These are phyloP conservation scores for Chlorella sorokiniana DNA, from an alignment of 139 green algal species.

Conservation along the genomic window DNA sequence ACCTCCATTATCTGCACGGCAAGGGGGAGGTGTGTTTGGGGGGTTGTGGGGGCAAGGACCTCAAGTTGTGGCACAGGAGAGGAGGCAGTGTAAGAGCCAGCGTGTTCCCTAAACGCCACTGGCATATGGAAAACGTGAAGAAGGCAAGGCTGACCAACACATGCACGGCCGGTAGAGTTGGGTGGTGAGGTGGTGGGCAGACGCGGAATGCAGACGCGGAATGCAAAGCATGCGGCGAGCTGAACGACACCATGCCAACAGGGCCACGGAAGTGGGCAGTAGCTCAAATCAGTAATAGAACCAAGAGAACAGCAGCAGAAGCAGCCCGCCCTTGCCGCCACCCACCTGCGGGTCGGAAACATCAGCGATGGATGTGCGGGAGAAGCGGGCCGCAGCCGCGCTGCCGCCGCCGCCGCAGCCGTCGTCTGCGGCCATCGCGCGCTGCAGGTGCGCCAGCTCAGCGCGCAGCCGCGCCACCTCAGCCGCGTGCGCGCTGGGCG, in stretches of 20 bases:
- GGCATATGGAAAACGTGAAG: too few relatives aligned
- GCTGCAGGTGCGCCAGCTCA: conserved; percentile 37
- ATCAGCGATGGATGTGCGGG: conserved; percentile 19
- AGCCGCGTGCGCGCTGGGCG: background rate
- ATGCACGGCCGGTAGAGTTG: too few relatives aligned
- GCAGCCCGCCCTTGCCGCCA: background rate
- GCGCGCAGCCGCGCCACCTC: conserved; percentile 31
- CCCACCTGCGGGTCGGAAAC: conserved; percentile 33
- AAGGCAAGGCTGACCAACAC: too few relatives aligned
- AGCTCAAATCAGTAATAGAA: background rate
- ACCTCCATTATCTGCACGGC: conserved; percentile 32
- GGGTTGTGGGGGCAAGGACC: background rate
- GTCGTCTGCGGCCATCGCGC: conserved; percentile 23
- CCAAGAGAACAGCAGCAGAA: background rate
- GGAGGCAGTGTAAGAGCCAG: background rate
- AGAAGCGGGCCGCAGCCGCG: background rate
- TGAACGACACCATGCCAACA: too few relatives aligned
- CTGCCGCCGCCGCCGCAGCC: background rate
- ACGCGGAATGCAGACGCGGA: too few relatives aligned
- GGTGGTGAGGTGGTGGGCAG: too few relatives aligned
- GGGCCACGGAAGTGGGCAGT: too few relatives aligned
- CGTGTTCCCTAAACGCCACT: too few relatives aligned
- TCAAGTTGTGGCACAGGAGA: background rate
- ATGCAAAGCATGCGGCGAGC: too few relatives aligned
- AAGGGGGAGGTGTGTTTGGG: background rate